Evolutionary conservation across 2,329 filamentous ascomycete genomes (phyloP), one percentile per base, ranked within the genome.

Genomic region (Tolypocladium album): DNA sequence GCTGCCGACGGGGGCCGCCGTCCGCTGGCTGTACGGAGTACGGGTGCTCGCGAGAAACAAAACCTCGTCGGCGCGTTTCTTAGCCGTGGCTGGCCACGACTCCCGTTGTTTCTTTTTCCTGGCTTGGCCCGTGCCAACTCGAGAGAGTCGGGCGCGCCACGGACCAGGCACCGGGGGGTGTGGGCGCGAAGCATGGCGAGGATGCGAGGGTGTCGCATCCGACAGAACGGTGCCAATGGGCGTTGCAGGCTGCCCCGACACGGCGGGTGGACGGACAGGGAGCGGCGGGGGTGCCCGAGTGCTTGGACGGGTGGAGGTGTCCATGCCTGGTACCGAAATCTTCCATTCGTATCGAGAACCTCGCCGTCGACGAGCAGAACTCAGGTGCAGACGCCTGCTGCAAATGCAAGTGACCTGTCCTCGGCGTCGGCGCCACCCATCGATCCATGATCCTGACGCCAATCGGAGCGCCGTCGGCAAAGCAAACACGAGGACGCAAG

Each of bases 191-290:
- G 27, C 27, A 31, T 31, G 27, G 22, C 22, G 9, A n/a, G 40
- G 20, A n/a, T 13, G 17, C 36, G 11, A 38, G 40, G 17, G 40
- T 43, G 17, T 43, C 40, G 64, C 59, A 63, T 61, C 64, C 64
- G 62, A 65, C 64, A 64, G 57, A 59, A 43, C 61, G 64, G 64
- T 61, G 61, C 61, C 61, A 61, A 60, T 61, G 24, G 36, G 42
- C 39, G n/a, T 57, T 63, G 61, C 61, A 63, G 60, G 55, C 39
- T 55, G 50, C 31, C 38, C 27, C 61, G 58, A 50, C 56, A 55
- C 50, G 31, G 50, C 50, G 50, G 50, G 31, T 22, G 50, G 50
- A 36, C 27, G 27, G 27, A 31, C 50, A 31, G 50, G 36, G 55
- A 42, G 36, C 13, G 38, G 57, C 36, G 40, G 47, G 24, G 43